Evolutionary conservation across 1,284 basidiomycete species (phyloP).

Genomic region (Moniliophthora roreri): DNA sequence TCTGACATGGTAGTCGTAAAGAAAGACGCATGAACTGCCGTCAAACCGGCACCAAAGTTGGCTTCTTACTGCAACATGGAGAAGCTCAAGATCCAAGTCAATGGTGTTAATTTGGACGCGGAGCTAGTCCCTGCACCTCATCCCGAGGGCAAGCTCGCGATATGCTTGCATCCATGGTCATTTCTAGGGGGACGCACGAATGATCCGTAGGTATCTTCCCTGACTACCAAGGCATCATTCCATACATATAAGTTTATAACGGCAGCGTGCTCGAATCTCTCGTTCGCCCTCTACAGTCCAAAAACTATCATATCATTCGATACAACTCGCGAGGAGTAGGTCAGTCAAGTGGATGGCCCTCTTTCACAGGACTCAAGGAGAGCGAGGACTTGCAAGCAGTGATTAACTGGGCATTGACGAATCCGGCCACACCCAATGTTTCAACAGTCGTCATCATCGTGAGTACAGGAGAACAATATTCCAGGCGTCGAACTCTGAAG

Average conservation of each 20-base stretch:
- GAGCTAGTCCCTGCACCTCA: slow-evolving; percentile 10
- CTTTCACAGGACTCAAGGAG: slow-evolving; percentile 69
- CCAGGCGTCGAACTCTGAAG: slow-evolving; percentile 7
- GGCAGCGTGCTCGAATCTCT: slow-evolving; percentile 38
- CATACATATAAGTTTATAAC: neutral
- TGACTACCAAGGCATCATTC: slow-evolving; percentile 16
- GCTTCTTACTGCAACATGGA: too few species aligned
- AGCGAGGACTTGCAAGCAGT: slow-evolving; percentile 64
- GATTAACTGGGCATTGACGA: slow-evolving; percentile 52
- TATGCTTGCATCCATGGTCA: slow-evolving; percentile 78
- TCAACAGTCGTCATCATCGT: slow-evolving; percentile 54
- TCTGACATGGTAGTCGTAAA: slow-evolving; percentile 50
- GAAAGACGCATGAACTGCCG: too few species aligned
- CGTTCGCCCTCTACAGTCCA: slow-evolving; percentile 34
- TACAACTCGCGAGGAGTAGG: slow-evolving; percentile 81
- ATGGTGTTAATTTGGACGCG: slow-evolving; percentile 4
- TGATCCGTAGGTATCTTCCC: slow-evolving; percentile 58
- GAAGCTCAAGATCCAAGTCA: too few species aligned
- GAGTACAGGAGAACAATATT: slow-evolving; percentile 21
- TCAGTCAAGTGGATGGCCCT: slow-evolving; percentile 64
- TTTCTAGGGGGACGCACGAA: slow-evolving; percentile 74
- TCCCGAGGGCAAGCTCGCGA: slow-evolving; percentile 42
- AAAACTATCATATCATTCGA: slow-evolving; percentile 57
- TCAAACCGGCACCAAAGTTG: too few species aligned
- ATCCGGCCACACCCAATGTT: slow-evolving; percentile 37